A percentile compares a stretch with the other conserved stretches of the same genome.
phyloP scores from a whole-genome alignment of 2,329 filamentous ascomycete genomes.

The Rosellinia necatrix region DNA sequence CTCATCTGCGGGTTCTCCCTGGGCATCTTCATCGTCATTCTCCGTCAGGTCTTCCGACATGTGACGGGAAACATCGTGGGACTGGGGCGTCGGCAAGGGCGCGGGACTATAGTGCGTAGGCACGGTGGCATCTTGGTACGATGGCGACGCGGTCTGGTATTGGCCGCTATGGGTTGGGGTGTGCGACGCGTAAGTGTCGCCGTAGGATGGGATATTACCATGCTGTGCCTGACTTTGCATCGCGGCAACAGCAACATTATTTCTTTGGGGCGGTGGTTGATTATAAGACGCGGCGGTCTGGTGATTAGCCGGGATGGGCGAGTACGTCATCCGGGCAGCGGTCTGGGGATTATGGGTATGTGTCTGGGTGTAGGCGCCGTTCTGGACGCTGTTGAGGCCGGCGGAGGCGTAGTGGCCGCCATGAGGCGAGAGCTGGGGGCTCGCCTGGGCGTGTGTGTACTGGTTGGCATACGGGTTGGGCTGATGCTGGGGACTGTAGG shows the following conservation, averaged over 20 bases:
- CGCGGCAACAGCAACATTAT: constrained; percentile 14
- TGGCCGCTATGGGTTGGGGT: constrained; percentile 35
- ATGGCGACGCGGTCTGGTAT: constrained; percentile 34
- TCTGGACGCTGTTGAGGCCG: constrained; percentile 33
- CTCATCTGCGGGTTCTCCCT: constrained; percentile 41
- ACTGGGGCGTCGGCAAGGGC: constrained; percentile 33
- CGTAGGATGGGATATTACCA: constrained; percentile 34
- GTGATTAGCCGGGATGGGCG: constrained; percentile 33
- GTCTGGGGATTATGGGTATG: constrained; percentile 32
- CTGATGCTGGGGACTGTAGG: constrained; percentile 38
- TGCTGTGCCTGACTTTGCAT: constrained; percentile 31
- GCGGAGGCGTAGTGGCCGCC: constrained; percentile 31
- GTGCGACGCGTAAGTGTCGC: constrained; percentile 39
- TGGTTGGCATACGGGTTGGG: constrained; percentile 34
- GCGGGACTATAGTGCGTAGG: constrained; percentile 40
- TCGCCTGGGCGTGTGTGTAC: constrained; percentile 35
- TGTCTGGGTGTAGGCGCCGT: constrained; percentile 28
- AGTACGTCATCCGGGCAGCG: constrained; percentile 34
- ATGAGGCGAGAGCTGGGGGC: constrained; percentile 35
- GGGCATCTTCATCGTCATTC: constrained; percentile 40
- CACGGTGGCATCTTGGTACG: constrained; percentile 39
- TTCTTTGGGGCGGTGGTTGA: constrained; percentile 29
- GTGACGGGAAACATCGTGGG: constrained; percentile 35
- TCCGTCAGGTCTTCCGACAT: constrained; percentile 35
- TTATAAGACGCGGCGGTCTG: constrained; percentile 26